Conservation (phyloP, 2,329 filamentous ascomycete genomes). For the Hypoxylon sp. region DNA sequence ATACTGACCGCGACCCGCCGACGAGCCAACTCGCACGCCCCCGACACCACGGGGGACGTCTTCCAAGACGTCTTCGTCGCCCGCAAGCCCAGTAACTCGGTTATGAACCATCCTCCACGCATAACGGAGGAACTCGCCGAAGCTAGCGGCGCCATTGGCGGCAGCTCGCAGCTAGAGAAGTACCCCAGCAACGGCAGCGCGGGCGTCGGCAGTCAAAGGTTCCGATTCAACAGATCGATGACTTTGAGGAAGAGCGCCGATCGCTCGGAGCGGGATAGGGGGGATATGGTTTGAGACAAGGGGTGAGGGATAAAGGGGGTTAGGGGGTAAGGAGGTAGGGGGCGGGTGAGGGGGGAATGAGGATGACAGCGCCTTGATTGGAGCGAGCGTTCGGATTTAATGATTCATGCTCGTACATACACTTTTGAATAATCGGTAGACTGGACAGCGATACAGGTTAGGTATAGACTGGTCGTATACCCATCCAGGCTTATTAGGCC, state of each 20-base stretch:
- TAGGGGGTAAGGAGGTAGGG: not conserved
- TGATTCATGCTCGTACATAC: constrained; percentile 22
- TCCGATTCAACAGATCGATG: constrained; percentile 46
- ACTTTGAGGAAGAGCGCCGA: constrained; percentile 45
- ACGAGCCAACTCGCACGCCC: constrained; percentile 49
- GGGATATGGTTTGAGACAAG: constrained; percentile 47
- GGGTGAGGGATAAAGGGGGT: too few relatives aligned
- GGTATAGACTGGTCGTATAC: constrained; percentile 39
- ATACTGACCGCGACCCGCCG: constrained; percentile 50
- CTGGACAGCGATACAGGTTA: constrained; percentile 12
- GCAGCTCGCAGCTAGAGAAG: constrained; percentile 42
- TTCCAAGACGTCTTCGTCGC: constrained; percentile 64
- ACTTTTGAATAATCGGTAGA: constrained; percentile 16
- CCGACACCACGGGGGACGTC: constrained; percentile 54
- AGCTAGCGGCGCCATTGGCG: constrained; percentile 51
- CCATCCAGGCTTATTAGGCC: constrained; percentile 17
- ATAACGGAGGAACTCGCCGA: constrained; percentile 50
- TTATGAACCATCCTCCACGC: constrained; percentile 44
- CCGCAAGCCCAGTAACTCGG: constrained; percentile 53
- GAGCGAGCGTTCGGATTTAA: constrained; percentile 13
- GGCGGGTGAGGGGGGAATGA: not conserved
- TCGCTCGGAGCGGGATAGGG: constrained; percentile 41
- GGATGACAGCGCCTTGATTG: not conserved
- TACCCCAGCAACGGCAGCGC: constrained; percentile 41
- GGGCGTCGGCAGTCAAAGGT: constrained; percentile 35